Percentiles rank a stretch among this genome's conserved stretches.
phyloP scores from a whole-genome alignment of 2,329 filamentous ascomycete species.

The Fusarium sp. region DNA sequence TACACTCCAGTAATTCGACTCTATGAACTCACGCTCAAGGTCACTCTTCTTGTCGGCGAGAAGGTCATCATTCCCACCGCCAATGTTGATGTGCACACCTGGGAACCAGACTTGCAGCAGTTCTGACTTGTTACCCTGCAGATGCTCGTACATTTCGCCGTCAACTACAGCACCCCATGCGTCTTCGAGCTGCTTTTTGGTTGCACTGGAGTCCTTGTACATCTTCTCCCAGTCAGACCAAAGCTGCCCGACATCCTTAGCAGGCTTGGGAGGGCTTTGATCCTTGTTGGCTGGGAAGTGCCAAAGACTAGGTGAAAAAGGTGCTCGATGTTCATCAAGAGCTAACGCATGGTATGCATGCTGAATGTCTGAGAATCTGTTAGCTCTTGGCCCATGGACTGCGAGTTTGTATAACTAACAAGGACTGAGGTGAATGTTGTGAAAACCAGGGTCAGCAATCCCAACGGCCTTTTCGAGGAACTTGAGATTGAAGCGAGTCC shows the following conservation, averaged over 20 bases:
- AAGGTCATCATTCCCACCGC: conserved; percentile 38
- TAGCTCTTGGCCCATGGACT: conserved; percentile 1
- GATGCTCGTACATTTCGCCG: conserved; percentile 35
- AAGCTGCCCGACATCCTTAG: conserved; percentile 22
- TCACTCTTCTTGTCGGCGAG: conserved; percentile 43
- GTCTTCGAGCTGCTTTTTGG: conserved; percentile 19
- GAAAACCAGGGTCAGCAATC: conserved; percentile 39
- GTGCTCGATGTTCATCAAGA: conserved; percentile 62
- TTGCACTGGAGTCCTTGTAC: conserved; percentile 15
- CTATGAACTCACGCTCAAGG: conserved; percentile 37
- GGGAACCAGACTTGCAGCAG: conserved; percentile 47
- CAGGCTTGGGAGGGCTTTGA: conserved; percentile 3
- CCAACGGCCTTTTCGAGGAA: conserved; percentile 38
- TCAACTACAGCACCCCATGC: conserved; percentile 36
- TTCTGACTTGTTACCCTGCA: conserved; percentile 27
- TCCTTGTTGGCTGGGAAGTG: conserved; percentile 34
- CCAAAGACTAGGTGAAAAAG: conserved; percentile 51
- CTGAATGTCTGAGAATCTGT: conserved; percentile 53
- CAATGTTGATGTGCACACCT: conserved; percentile 47
- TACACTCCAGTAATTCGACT: background rate
- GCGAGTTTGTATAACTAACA: conserved; percentile 28
- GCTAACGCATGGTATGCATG: conserved; percentile 68
- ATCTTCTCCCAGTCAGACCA: conserved; percentile 26
- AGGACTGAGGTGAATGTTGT: conserved; percentile 44
- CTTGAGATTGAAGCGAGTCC: conserved; percentile 40